A percentile compares a stretch with the other conserved stretches of the same genome.
Evolutionary conservation across 192 early-diverging fungal species (phyloP).

Genomic region (Allomyces macrogynus): DNA sequence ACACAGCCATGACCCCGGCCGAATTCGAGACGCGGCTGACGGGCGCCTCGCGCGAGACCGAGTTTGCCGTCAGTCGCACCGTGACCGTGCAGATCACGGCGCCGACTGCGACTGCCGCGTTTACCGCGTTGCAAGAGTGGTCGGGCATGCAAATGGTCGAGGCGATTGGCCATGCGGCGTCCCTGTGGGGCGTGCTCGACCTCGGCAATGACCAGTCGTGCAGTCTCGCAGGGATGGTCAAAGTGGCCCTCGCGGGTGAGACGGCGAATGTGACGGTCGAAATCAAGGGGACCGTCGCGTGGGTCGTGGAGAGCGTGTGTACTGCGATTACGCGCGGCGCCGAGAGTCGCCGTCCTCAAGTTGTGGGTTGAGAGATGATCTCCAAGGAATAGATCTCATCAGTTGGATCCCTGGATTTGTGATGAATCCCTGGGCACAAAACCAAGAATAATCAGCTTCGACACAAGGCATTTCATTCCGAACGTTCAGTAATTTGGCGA

Average conservation of each 20-base stretch:
- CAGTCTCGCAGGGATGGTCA: not conserved
- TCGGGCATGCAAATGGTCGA: not conserved
- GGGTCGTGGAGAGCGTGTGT: no score
- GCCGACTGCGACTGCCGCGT: not conserved
- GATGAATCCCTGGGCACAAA: no score
- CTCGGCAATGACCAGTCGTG: not conserved
- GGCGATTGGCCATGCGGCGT: not conserved
- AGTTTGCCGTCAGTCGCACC: not conserved
- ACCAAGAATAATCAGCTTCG: no score
- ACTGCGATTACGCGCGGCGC: no score
- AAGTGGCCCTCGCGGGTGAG: not conserved
- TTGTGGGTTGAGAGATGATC: no score
- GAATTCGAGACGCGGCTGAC: not conserved
- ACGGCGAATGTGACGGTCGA: not conserved
- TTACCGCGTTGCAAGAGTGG: no score
- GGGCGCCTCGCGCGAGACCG: not conserved
- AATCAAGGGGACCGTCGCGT: no score
- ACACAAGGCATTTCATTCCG: no score
- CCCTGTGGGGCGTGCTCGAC: not conserved
- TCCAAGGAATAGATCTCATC: no score
- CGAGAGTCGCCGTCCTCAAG: no score
- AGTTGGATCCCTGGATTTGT: no score
- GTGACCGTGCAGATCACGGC: not conserved
- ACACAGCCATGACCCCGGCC: not conserved
- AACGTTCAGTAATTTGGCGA: no score